Base-by-base conservation (phyloP, 2,329 filamentous ascomycete species). In the Aspergillus novoparasiticus region DNA sequence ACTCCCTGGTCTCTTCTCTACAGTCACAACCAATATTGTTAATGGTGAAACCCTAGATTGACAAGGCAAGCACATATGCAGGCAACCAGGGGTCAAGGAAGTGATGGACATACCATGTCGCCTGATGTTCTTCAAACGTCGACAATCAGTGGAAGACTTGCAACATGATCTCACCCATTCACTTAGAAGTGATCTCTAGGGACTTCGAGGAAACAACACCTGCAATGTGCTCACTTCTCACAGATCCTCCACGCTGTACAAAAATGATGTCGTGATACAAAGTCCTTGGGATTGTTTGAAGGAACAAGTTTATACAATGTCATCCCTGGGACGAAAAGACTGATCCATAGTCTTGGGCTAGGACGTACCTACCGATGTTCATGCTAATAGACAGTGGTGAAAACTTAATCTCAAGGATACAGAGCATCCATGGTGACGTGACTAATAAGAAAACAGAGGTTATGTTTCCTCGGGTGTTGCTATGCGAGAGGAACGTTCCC, bases 221-320 rank as follows among this genome's bases (percentile, higher is more conserved):
- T 41, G 2, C 8, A 9, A 10, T n/a, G 19, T 41, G 16, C 1
- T 9, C 3, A 41, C 16, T 1, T 19, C 19, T n/a, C 19, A 41
- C 8, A 3, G 39, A n/a, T 19, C 9, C 3, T 10, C 39, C 1
- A 8, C 6, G 2, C 39, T 3, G 9, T 2, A 41, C 3, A 5
- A 8, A 1, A 1, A 10, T 41, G 39, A 1, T 41, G 2, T 9
- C 6, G 19, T 9, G 4, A 1, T 41, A 3, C 9, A 8, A n/a
- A 2, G 16, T 9, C 39, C 9, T 6, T 9, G 19, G 1, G 1
- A 41, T 41, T n/a, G 19, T 10, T 41, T n/a, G 3, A 19, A 16
- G 6, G 3, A 3, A 8, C 39, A 6, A 41, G 0, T n/a, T 19
- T 9, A 41, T n/a, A 9, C 8, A 8, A 10, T 41, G 8, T n/a